Evolutionary conservation across 306 rosid genomes (phyloP), one percentile per base, ranked within the genome.

Genomic region (Rosa chinensis): DNA sequence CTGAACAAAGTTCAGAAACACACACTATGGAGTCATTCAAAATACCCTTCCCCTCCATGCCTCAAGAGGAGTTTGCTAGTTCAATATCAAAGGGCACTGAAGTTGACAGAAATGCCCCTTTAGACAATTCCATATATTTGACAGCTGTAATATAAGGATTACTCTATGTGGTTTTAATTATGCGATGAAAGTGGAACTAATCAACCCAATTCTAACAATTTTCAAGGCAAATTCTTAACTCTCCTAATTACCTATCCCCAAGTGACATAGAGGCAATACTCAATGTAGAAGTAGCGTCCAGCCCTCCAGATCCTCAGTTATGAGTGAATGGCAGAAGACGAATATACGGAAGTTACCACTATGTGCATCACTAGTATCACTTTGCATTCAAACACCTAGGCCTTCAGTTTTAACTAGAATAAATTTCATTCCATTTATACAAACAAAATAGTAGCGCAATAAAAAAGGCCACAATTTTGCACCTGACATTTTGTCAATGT

Each of bases 401-500:
- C 42, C n/a, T 59, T 44, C 43, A 8, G 21, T 43, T 59, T 59
- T 39, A 32, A 40, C 14, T 10, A 75, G 17, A 10, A 23, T 7
- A 11, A 59, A 18, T 76, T 62, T 18, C 11, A 44, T 75, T 61
- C 12, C 5, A 62, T 17, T 43, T 43, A 17, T 25, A 17, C 10
- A 39, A 25, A 44, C 61, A 32, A 62, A 3, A 18, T 8, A 8
- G 23, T 2, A 76, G 48, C 49, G 2, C 14, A 20, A 32, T 8
- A 0, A 18, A 28, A 63, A 18, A 53, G 49, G 14, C 28, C 48
- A 64, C 47, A 6, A 47, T 17, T 28, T 71, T 63, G 48, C 37
- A 20, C 79, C 49, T 47, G 72, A 32, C 71, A 47, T 63, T 75
- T 42, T 32, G n/a, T 63, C 61, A 32, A 76, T 42, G 40, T 59